A percentile compares a stretch with the other conserved stretches of the same genome.
phyloP scores from a whole-genome alignment of 2,329 filamentous ascomycete genomes.

The Arthrobotrys sphaeroides region DNA sequence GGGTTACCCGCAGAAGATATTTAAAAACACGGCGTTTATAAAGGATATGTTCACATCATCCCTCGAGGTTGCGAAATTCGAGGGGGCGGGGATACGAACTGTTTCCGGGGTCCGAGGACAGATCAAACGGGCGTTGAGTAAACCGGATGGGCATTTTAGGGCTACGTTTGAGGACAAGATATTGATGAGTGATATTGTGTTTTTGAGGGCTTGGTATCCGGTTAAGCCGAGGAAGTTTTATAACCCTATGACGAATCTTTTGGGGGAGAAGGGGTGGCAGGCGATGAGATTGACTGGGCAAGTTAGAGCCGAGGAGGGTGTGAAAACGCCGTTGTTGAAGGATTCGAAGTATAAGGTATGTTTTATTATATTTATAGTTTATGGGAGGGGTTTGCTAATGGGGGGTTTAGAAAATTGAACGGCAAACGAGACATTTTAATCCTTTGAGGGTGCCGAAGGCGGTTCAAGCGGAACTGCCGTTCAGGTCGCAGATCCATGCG shows the following conservation, averaged over 20 bases:
- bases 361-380: slow-evolving; percentile 1
- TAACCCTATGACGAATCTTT: slow-evolving; percentile 91
- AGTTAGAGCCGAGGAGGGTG: slow-evolving; percentile 78
- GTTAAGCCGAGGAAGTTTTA: slow-evolving; percentile 96
- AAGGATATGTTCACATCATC: slow-evolving; percentile 96
- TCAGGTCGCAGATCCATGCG: slow-evolving; percentile 86
- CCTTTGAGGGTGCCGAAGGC: slow-evolving; percentile 78
- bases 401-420: slow-evolving; percentile 65
- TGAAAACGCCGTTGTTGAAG: slow-evolving; percentile 80
- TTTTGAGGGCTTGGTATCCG: slow-evolving; percentile 95
- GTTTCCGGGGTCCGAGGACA: slow-evolving; percentile 95
- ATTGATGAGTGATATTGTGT: slow-evolving; percentile 94
- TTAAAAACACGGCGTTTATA: slow-evolving; percentile 98
- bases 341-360: slow-evolving; percentile 81
- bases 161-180: slow-evolving; percentile 99
- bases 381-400: background rate
- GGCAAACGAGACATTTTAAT: slow-evolving; percentile 78
- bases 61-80: slow-evolving; percentile 97
- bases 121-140: slow-evolving; percentile 92
- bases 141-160: slow-evolving; percentile 94
- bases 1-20: slow-evolving; percentile 93
- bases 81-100: slow-evolving; percentile 93
- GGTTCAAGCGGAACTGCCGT: slow-evolving; percentile 84
- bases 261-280: slow-evolving; percentile 74
- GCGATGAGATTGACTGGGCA: slow-evolving; percentile 94